Conservation (phyloP, 495 filamentous ascomycete genomes). For the Cryomyces minteri region DNA sequence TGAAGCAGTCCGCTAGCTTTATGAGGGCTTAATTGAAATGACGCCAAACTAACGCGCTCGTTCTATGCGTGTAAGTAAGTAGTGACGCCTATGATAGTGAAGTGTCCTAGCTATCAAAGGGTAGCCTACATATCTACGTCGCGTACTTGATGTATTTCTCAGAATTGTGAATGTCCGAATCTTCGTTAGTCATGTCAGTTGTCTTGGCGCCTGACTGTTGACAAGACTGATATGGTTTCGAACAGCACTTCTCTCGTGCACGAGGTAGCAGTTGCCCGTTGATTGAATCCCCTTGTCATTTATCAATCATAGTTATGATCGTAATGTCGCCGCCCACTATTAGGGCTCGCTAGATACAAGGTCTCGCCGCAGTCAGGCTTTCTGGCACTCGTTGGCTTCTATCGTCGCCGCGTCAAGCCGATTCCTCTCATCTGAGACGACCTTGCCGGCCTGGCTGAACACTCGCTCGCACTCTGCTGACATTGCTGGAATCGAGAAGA, state of each 20-base stretch:
- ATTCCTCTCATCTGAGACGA: conserved; percentile 2
- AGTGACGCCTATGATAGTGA: too few species aligned
- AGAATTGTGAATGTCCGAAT: too few species aligned
- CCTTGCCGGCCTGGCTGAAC: conserved; percentile 2
- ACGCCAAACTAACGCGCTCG: too few species aligned
- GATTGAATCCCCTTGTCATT: not conserved
- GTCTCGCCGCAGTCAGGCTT: not conserved
- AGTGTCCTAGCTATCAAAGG: too few species aligned
- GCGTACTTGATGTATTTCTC: too few species aligned
- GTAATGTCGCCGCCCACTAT: not conserved
- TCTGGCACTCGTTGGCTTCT: not conserved
- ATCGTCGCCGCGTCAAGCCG: not conserved
- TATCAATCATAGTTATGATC: not conserved
- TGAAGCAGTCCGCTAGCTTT: too few species aligned
- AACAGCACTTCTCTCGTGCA: not conserved
- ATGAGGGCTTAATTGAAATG: too few species aligned
- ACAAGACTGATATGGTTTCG: not conserved
- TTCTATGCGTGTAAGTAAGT: too few species aligned
- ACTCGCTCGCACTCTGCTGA: conserved; percentile 3
- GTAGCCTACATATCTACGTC: too few species aligned
- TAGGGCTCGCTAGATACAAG: not conserved
- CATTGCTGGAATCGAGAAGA: not conserved
- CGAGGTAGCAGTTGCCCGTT: not conserved
- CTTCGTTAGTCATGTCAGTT: too few species aligned
- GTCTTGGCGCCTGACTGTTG: too few species aligned